A percentile compares a stretch with the other conserved stretches of the same genome.
phyloP scores from a whole-genome alignment of 2,329 filamentous ascomycete genomes.

The Pyrenochaeta sp. region DNA sequence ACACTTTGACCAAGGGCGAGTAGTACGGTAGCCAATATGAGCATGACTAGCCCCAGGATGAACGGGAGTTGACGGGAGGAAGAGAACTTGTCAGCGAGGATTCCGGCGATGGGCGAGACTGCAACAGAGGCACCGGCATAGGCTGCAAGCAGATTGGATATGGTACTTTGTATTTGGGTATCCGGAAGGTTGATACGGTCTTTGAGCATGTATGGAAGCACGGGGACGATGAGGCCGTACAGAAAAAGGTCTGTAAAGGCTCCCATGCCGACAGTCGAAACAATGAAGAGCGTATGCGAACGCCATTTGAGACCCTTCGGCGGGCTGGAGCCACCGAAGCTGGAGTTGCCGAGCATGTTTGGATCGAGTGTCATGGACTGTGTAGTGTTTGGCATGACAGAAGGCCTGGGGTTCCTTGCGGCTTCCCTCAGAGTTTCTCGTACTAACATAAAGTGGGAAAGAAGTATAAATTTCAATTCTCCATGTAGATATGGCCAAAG shows the following conservation, averaged over 20 bases:
- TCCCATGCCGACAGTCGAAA: constrained; percentile 63
- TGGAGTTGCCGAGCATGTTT: background rate
- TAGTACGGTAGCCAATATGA: constrained; percentile 63
- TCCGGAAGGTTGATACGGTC: constrained; percentile 59
- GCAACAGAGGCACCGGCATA: constrained; percentile 63
- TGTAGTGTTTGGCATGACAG: too few relatives aligned
- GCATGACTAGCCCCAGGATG: constrained; percentile 60
- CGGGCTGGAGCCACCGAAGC: constrained; percentile 1
- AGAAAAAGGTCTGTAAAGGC: constrained; percentile 67
- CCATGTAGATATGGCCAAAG: too few relatives aligned
- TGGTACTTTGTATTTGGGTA: constrained; percentile 59
- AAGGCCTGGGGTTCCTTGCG: too few relatives aligned
- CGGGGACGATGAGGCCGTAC: constrained; percentile 66
- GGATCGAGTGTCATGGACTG: too few relatives aligned
- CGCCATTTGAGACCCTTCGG: constrained; percentile 57
- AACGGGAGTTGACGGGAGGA: constrained; percentile 65
- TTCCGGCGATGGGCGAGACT: constrained; percentile 60
- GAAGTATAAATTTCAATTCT: too few relatives aligned
- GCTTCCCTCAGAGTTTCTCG: too few relatives aligned
- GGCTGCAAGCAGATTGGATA: constrained; percentile 61
- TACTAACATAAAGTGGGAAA: too few relatives aligned
- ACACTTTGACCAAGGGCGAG: constrained; percentile 61
- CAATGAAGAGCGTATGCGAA: constrained; percentile 66
- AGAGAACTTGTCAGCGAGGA: constrained; percentile 61
- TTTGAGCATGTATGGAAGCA: constrained; percentile 65